A percentile compares a stretch with the other conserved stretches of the same genome.
phyloP scores from a whole-genome alignment of 192 early-diverging fungal genomes.

The Backusella circina region DNA sequence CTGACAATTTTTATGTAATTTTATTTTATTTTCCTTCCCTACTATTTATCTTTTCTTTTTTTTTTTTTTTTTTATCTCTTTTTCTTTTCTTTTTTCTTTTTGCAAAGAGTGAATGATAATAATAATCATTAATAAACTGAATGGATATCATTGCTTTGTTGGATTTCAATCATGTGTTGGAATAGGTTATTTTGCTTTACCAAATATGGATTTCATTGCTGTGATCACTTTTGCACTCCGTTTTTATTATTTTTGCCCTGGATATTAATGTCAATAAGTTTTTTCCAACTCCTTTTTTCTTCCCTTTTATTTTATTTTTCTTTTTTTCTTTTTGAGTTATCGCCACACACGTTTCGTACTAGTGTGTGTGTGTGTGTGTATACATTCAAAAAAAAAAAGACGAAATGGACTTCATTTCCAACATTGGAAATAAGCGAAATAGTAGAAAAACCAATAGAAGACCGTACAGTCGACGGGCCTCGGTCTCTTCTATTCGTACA shows the following conservation, averaged over 20 bases:
- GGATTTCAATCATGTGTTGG: background rate
- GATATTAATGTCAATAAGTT: background rate
- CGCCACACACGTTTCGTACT: background rate
- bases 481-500: background rate
- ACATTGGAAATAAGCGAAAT: conserved; percentile 15
- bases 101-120: background rate
- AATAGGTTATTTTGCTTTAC: background rate
- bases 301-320: background rate
- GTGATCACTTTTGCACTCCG: background rate
- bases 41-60: background rate
- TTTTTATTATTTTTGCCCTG: background rate
- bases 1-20: background rate
- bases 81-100: background rate
- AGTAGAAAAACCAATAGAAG: conserved; percentile 10
- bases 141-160: background rate
- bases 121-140: background rate
- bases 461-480: background rate
- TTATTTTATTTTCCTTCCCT: background rate
- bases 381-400: background rate
- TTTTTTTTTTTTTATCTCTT: background rate
- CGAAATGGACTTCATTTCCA: conserved; percentile 9
- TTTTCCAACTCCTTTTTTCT: background rate
- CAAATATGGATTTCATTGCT: background rate
- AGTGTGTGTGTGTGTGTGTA: background rate
- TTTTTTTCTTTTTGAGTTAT: background rate